Conservation (phyloP, 768 basidiomycete species). For the Chiua virens region DNA sequence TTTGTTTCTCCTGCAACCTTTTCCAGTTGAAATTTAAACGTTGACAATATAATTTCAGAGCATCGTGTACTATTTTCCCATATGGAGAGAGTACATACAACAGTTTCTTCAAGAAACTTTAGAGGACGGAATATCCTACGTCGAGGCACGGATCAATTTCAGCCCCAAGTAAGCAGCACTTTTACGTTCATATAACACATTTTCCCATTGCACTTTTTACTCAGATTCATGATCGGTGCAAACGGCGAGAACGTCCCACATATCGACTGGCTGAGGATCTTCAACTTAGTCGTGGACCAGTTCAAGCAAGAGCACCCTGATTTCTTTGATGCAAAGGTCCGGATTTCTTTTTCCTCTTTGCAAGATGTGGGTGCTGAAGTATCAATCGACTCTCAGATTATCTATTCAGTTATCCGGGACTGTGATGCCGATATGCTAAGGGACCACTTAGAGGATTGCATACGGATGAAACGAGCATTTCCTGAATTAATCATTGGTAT, state of each 20-base stretch:
- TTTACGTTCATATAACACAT: neutral
- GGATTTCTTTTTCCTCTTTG: constrained; percentile 4
- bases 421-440: constrained; percentile 56
- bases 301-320: constrained; percentile 58
- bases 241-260: constrained; percentile 63
- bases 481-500: constrained; percentile 69
- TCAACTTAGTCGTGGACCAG: constrained; percentile 50
- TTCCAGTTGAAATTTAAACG: neutral
- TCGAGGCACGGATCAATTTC: constrained; percentile 71
- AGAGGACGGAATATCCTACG: constrained; percentile 70
- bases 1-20: constrained; percentile 27
- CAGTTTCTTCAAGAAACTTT: constrained; percentile 62
- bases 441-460: constrained; percentile 73
- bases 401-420: constrained; percentile 63
- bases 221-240: constrained; percentile 54
- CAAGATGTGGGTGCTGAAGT: neutral
- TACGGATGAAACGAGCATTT: constrained; percentile 69
- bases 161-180: constrained; percentile 44
- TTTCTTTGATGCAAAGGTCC: constrained; percentile 66
- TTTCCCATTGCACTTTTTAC: neutral
- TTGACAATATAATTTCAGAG: constrained; percentile 24
- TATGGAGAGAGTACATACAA: constrained; percentile 60
- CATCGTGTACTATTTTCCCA: constrained; percentile 50
- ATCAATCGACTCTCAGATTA: constrained; percentile 46
- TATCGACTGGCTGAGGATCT: constrained; percentile 55